Conservation (phyloP, 164 flowering plant genomes). For the Annona cherimola region DNA sequence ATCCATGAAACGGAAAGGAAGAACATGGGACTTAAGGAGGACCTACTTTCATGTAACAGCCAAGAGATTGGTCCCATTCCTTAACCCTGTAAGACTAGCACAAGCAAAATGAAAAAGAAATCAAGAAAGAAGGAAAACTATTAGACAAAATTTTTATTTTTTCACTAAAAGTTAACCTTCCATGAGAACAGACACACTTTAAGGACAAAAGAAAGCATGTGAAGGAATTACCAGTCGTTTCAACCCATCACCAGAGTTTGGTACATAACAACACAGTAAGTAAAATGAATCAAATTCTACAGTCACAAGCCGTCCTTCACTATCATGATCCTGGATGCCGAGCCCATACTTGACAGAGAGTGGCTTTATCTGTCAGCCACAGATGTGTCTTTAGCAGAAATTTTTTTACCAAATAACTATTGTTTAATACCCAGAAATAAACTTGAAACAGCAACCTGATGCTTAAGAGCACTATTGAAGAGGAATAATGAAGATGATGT, state of each 20-base stretch:
- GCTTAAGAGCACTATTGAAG: background rate
- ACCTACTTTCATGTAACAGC: slow-evolving; percentile 82
- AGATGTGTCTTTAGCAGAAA: background rate
- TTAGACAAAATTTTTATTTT: too few species aligned
- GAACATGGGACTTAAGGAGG: background rate
- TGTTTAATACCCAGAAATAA: background rate
- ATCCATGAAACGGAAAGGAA: background rate
- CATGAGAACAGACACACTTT: too few species aligned
- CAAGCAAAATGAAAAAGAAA: background rate
- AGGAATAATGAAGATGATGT: too few species aligned
- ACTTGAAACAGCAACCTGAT: background rate
- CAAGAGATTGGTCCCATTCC: slow-evolving; percentile 85
- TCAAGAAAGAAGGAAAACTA: too few species aligned
- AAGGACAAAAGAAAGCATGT: background rate
- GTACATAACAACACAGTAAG: slow-evolving; percentile 71
- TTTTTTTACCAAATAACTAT: background rate
- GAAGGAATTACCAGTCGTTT: slow-evolving; percentile 60
- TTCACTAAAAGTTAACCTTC: too few species aligned
- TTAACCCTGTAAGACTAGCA: slow-evolving; percentile 73
- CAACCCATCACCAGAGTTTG: slow-evolving; percentile 97
- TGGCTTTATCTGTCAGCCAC: slow-evolving; percentile 67
- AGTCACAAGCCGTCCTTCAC: slow-evolving; percentile 88
- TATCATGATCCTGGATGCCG: slow-evolving; percentile 84
- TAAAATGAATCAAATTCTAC: slow-evolving; percentile 85
- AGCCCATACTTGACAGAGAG: slow-evolving; percentile 84